A percentile compares a stretch with the other conserved stretches of the same genome.
These are phyloP conservation scores for Fagopyrum tataricum DNA, from an alignment of 148 eudicot genomes.

Conservation along the genomic window DNA sequence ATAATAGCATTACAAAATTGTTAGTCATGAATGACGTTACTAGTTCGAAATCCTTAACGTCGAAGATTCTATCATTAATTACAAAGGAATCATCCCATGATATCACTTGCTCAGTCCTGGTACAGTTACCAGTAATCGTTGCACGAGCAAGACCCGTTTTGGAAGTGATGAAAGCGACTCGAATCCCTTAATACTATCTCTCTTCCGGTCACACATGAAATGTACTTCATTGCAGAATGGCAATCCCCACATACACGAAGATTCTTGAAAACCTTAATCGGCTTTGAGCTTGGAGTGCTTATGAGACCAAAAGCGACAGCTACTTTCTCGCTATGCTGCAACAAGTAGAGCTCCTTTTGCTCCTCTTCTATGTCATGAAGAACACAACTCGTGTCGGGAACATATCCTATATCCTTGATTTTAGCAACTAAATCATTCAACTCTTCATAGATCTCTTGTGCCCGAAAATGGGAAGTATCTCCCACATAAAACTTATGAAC, in stretches of 20 bases:
- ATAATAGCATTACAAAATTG: too few relatives aligned
- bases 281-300: constrained; percentile 37
- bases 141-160: constrained; percentile 53
- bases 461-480: constrained; percentile 49
- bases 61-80: too few relatives aligned
- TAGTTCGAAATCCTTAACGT: too few relatives aligned
- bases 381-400: constrained; percentile 47
- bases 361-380: constrained; percentile 66
- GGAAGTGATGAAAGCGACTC: constrained; percentile 58
- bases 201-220: constrained; percentile 42
- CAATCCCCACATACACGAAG: constrained; percentile 59
- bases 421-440: constrained; percentile 27
- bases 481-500: constrained; percentile 59
- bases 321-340: constrained; percentile 68
- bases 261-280: constrained; percentile 53
- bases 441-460: constrained; percentile 41
- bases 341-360: constrained; percentile 44
- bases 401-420: constrained; percentile 58
- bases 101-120: too few relatives aligned
- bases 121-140: constrained; percentile 49
- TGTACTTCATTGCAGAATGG: constrained; percentile 55
- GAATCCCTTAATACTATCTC: constrained; percentile 56
- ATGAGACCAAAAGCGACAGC: constrained; percentile 73
- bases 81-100: too few relatives aligned
- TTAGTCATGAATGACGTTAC: too few relatives aligned